Percentiles rank a stretch among this genome's conserved stretches.
phyloP scores from a whole-genome alignment of 192 early-diverging fungal genomes.

The Backusella morwellensis region DNA sequence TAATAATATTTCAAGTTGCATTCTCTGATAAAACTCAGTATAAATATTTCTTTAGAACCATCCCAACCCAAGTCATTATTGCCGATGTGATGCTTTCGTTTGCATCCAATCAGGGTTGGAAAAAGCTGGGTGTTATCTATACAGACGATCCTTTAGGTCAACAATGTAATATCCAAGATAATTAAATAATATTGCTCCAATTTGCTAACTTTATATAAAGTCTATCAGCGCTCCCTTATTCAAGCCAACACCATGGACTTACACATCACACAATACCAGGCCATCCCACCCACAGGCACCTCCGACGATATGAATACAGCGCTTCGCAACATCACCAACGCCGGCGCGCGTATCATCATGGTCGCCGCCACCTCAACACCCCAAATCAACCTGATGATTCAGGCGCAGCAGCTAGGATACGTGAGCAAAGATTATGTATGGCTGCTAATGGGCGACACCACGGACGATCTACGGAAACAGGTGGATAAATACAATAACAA shows the following conservation, averaged over 20 bases:
- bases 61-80: slow-evolving; percentile 50
- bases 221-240: slow-evolving; percentile 37
- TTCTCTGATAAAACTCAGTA: slow-evolving; percentile 50
- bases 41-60: slow-evolving; percentile 48
- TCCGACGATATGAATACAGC: slow-evolving; percentile 22
- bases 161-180: slow-evolving; percentile 33
- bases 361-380: slow-evolving; percentile 38
- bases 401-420: slow-evolving; percentile 37
- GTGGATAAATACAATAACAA: slow-evolving; percentile 15
- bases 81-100: slow-evolving; percentile 45
- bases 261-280: slow-evolving; percentile 33
- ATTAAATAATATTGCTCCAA: background rate
- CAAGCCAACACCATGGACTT: slow-evolving; percentile 32
- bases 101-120: slow-evolving; percentile 47
- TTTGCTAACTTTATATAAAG: slow-evolving; percentile 10
- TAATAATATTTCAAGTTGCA: slow-evolving; percentile 28
- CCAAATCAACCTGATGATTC: slow-evolving; percentile 31
- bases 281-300: slow-evolving; percentile 35
- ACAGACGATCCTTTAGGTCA: slow-evolving; percentile 46
- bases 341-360: slow-evolving; percentile 44
- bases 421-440: slow-evolving; percentile 41
- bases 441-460: slow-evolving; percentile 41
- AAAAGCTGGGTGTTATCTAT: slow-evolving; percentile 42
- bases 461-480: slow-evolving; percentile 18
- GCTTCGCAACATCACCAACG: slow-evolving; percentile 26